Evolutionary conservation across 129 eudicot genomes (phyloP), one percentile per base, ranked within the genome.

Genomic region (Artemisia argyi): DNA sequence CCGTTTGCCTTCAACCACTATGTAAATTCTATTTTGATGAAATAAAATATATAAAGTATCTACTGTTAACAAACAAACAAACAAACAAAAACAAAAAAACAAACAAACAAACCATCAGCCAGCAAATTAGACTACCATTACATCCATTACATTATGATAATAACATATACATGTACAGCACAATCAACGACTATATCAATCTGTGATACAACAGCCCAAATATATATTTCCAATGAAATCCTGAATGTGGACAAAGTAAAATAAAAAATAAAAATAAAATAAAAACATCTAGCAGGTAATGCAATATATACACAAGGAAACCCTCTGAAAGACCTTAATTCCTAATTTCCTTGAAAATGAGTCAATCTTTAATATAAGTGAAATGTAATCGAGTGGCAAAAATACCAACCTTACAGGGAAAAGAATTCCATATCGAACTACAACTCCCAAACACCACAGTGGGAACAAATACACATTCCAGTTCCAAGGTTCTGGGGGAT

Each of bases 401-500:
- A 73, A 78, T 20, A 66, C 86, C 72, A 61, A 94, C 98, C 98
- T 90, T 73, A 73, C 66, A 3, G 98, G 98, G 68, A 94, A 94
- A 54, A 94, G 89, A 67, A 94, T 64, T 11, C 83, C 88, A 82
- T 87, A 90, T 90, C 98, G 82, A 30, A 94, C 88, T 11, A 90
- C 78, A 62, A 94, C 96, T 64, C 98, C 98, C 76, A 88, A 77
- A 58, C 98, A 94, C 98, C 98, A 94, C 78, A 94, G 73, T 13
- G 98, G 98, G 80, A 94, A 94, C 64, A 94, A 83, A 77, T 94
- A 94, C 18, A 94, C 63, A 66, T 94, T 94, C 98, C 98, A 94
- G 73, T 90, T 94, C 96, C 98, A 88, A 3, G 97, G 97, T 78
- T 94, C 96, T 51, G 97, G 97, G 66, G 97, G 88, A 86, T 78